phyloP scores from a whole-genome alignment of 345 rosid species.

The Bretschneidera sinensis region DNA sequence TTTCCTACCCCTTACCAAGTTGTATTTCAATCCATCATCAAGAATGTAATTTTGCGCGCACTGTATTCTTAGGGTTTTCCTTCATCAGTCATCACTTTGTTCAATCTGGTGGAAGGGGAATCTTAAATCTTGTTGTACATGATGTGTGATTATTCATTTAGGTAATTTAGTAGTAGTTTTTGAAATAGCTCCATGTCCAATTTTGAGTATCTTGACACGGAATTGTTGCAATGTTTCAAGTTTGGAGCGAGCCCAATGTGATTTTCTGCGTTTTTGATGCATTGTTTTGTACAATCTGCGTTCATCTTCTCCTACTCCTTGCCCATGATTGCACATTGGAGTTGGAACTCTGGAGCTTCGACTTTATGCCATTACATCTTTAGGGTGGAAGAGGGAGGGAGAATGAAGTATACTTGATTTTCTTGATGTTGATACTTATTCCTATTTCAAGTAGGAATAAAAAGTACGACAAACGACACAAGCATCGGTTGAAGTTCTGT shows the following conservation, averaged over 20 bases:
- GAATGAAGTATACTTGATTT: no score
- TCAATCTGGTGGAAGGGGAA: conserved; percentile 35
- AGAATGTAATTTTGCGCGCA: conserved; percentile 39
- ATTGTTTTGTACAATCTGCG: no score
- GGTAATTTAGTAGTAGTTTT: conserved; percentile 39
- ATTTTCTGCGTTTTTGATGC: no score
- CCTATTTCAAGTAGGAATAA: no score
- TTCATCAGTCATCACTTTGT: conserved; percentile 15
- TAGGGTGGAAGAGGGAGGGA: no score
- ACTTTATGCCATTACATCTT: no score
- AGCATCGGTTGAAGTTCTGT: no score
- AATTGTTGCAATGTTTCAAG: conserved; percentile 8
- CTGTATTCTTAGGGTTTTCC: conserved; percentile 24
- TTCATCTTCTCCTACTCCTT: no score
- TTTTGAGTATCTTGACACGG: conserved; percentile 21
- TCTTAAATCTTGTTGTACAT: conserved; percentile 45
- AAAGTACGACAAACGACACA: no score
- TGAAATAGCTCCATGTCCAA: conserved; percentile 27
- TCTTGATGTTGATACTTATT: no score
- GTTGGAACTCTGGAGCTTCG: no score
- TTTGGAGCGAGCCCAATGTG: conserved; percentile 7
- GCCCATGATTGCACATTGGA: no score
- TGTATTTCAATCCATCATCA: conserved; percentile 28
- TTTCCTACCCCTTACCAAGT: conserved; percentile 21
- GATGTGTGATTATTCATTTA: conserved; percentile 44